phyloP scores from a whole-genome alignment of 2,329 filamentous ascomycete species.

The Exophiala sp. region DNA sequence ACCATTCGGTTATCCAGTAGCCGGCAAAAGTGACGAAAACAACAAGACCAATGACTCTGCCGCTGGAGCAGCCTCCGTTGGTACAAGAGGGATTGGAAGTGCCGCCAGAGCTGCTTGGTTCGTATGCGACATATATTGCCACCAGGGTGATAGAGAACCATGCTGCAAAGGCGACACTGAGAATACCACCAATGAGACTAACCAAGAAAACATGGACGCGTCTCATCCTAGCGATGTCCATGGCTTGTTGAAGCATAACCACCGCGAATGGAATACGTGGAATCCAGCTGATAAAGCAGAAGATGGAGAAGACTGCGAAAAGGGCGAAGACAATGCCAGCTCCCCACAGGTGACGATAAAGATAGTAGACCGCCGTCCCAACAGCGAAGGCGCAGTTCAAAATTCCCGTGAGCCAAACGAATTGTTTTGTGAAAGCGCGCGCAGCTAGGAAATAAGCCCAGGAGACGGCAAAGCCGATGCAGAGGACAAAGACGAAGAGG shows the following conservation, averaged over 20 bases:
- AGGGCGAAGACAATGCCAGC: constrained; percentile 84
- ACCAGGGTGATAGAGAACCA: constrained; percentile 87
- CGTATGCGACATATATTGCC: constrained; percentile 78
- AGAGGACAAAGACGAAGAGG: constrained; percentile 75
- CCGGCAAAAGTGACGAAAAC: constrained; percentile 86
- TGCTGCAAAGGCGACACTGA: constrained; percentile 71
- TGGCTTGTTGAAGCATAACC: constrained; percentile 80
- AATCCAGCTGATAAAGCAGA: constrained; percentile 88
- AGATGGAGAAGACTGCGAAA: constrained; percentile 73
- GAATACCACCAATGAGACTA: constrained; percentile 75
- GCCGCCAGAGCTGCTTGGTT: constrained; percentile 53
- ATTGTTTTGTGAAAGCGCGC: constrained; percentile 76
- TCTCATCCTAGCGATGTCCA: constrained; percentile 72
- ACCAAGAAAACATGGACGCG: constrained; percentile 85
- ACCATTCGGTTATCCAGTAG: constrained; percentile 91
- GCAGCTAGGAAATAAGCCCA: constrained; percentile 73
- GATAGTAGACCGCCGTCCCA: constrained; percentile 84
- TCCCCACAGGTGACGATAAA: constrained; percentile 70
- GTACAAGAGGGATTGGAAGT: constrained; percentile 53
- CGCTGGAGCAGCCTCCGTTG: constrained; percentile 61
- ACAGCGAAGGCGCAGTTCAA: constrained; percentile 80
- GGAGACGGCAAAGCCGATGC: constrained; percentile 69
- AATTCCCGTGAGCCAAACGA: constrained; percentile 90
- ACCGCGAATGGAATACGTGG: constrained; percentile 86
- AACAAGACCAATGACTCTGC: constrained; percentile 76